Evolutionary conservation across 345 rosid genomes (phyloP), one percentile per base, ranked within the genome.

Genomic region (Arabis alpina): DNA sequence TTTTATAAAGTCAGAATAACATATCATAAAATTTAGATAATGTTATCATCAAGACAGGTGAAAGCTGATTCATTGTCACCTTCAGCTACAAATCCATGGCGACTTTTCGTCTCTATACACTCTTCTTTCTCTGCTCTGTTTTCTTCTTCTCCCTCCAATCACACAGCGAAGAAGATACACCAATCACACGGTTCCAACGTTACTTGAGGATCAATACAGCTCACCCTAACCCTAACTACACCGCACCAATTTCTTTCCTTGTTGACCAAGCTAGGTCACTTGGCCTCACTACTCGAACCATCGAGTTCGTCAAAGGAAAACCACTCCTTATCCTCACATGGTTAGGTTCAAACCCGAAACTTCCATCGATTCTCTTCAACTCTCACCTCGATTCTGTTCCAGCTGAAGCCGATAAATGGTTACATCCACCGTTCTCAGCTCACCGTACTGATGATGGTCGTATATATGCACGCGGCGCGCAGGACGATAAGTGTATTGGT

Each of bases 311-410:
- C n/a, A 61, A 82, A 1, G 49, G 70, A 0, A 93, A 93, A 60
- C 94, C 91, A 4, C 43, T 86, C 41, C 82, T 88, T 28, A 76
- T 90, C 1, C 39, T 93, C 27, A 86, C 93, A 19, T 93, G 98
- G 97, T 73, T 77, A 0, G 98, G 96, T 43, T 80, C 93, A 2
- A 40, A 87, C 74, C 87, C 92, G n/a, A 72, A 87, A 14, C 91
- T 90, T 25, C 86, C 87, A 34, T 90, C 92, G 1, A 42, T 93
- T 39, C 87, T 93, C 63, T 80, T 93, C 77, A 93, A 90, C 80
- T 90, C 98, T 74, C 97, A 93, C 70, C 88, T 93, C 80, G 98
- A 93, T 63, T 93, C 97, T 44, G 98, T 93, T 77, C 96, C 97
- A 3, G 87, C 84, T 11, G 97, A 93, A 60, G 82, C 86, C 25